Base-by-base conservation (phyloP, 2,329 filamentous ascomycete species). In the Fusarium hostae region DNA sequence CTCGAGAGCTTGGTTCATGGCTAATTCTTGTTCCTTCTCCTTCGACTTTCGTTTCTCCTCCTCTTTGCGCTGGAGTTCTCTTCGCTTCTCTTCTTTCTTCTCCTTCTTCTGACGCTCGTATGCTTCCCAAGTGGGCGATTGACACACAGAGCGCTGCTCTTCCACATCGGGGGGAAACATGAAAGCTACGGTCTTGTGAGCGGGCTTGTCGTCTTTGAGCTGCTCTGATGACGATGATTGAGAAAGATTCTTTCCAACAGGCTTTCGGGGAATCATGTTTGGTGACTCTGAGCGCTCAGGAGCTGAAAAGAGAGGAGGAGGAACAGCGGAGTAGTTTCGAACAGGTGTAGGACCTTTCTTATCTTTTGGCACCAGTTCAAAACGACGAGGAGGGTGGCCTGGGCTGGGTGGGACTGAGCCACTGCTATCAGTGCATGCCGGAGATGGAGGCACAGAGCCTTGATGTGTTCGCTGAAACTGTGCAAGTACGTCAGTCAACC, bases 81-180 rank as follows among this genome's bases (percentile, higher is more conserved):
- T 83, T 70, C 81, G 84, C 58, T 81, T 84, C 39, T 82, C 81
- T 18, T 80, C 79, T 74, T 85, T 87, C 76, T 86, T 87, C 68
- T 88, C 86, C 75, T 84, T 86, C 72, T 86, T 88, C 70, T 82
- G 85, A 24, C 85, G 83, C 5, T 84, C 83, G 71, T 87, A 87
- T 26, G 86, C 85, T 68, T 89, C 88, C 89, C 89, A 90, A 60
- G 85, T 89, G 3, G 89, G 89, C 3, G 89, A 90, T 60, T 89
- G 87, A 67, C 89, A 91, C 59, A 90, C 87, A 0, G 81, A 79
- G 9, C 72, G 73, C 32, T 73, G 76, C 24, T 77, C 77, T 12
- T 78, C 74, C 9, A 80, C 73, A 9, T 78, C 75, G 4, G 77
- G 73, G 4, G 79, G 79, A 2, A 80, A 77, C 45, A 75, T 73